Percentiles rank a stretch among this genome's conserved stretches.
phyloP scores from a whole-genome alignment of 1,284 basidiomycete species.

The Abortiporus biennis region DNA sequence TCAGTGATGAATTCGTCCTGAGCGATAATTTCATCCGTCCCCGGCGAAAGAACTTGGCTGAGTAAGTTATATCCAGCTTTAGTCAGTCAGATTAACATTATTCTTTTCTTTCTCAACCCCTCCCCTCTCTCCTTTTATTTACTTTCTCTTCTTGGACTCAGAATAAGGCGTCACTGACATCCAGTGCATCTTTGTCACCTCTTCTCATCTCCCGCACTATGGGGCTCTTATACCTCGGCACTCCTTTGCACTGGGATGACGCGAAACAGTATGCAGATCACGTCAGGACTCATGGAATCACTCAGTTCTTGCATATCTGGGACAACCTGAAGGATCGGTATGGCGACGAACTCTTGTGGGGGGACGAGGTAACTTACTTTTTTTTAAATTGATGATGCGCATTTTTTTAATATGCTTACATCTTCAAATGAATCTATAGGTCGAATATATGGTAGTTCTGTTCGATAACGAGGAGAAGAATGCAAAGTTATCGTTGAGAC shows the following conservation, averaged over 20 bases:
- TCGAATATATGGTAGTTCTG: constrained; percentile 95
- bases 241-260: constrained; percentile 90
- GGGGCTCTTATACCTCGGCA: constrained; percentile 94
- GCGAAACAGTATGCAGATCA: constrained; percentile 86
- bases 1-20: no score
- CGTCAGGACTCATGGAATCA: constrained; percentile 89
- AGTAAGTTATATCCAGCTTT: constrained; percentile 13
- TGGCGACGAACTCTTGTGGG: constrained; percentile 97
- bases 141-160: background rate
- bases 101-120: no score
- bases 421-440: constrained; percentile 43
- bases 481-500: constrained; percentile 86
- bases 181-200: background rate
- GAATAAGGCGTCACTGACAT: no score
- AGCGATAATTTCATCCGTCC: no score
- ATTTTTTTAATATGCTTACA: constrained; percentile 2
- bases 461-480: constrained; percentile 79
- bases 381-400: constrained; percentile 5
- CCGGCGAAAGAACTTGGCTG: no score
- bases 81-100: no score
- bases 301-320: constrained; percentile 94
- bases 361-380: constrained; percentile 76
- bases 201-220: constrained; percentile 36
- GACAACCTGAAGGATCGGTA: constrained; percentile 84
- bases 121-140: constrained; percentile 2